phyloP scores from a whole-genome alignment of 2,329 filamentous ascomycete genomes.

The Anthostomella pinea region DNA sequence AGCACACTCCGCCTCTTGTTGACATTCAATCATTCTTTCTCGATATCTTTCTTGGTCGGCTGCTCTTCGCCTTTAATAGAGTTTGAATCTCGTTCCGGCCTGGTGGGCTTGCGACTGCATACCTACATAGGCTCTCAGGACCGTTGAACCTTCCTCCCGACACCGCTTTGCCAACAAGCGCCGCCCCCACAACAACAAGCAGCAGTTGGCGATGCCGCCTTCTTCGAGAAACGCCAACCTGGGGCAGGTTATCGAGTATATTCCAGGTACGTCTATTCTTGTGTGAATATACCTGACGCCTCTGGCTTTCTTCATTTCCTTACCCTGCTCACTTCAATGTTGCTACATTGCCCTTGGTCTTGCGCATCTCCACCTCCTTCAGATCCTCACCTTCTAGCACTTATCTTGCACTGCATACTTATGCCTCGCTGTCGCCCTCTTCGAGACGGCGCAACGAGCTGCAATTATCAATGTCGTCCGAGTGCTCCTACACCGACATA shows the following conservation, averaged over 20 bases:
- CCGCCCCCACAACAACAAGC: constrained; percentile 9
- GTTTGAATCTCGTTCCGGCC: background rate
- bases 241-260: constrained; percentile 93
- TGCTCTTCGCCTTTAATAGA: constrained; percentile 3
- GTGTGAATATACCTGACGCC: constrained; percentile 5
- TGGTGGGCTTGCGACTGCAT: constrained; percentile 5
- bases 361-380: background rate
- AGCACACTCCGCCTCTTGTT: constrained; percentile 2
- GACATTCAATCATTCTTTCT: background rate
- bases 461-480: constrained; percentile 25
- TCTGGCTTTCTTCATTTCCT: background rate
- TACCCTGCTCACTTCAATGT: background rate
- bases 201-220: constrained; percentile 45
- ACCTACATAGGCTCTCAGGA: too few relatives aligned
- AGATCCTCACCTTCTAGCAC: background rate
- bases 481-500: constrained; percentile 10
- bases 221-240: constrained; percentile 57
- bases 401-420: constrained; percentile 7
- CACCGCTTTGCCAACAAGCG: too few relatives aligned
- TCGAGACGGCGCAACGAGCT: constrained; percentile 15
- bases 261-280: constrained; percentile 66
- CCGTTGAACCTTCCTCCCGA: constrained; percentile 7
- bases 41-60: constrained; percentile 2
- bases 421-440: constrained; percentile 7
- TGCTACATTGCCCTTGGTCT: background rate